Base-by-base conservation (phyloP, 2,329 filamentous ascomycete species). In the Cyanodermella asteris region DNA sequence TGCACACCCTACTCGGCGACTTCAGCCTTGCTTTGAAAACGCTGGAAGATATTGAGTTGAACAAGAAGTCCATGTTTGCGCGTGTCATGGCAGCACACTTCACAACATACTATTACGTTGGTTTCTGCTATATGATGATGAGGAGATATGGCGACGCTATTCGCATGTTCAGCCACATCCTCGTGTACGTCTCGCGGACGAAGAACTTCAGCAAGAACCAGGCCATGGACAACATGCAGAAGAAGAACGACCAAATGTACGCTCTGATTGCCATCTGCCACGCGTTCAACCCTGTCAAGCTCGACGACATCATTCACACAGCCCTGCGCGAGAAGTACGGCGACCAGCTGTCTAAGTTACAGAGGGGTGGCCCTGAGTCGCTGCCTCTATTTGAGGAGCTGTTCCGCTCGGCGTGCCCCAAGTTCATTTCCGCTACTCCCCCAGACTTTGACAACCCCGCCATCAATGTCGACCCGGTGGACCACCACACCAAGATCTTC, bases 71-170 rank as follows among this genome's bases (percentile, higher is more conserved):
- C 53, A 94, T 94, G 78, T 97, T 97, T 50, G 84, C 87, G 34
- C 78, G 87, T 38, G 87, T 97, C 50, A 94, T 97, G 87, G 84
- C 87, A 27, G 87, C 87, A 30, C 87, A 97, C 62, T 94, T 94
- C 61, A 93, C 84, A 39, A 97, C 87, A 37, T 97, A 94, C 69
- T 97, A 97, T 70, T 94, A 94, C 51, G 84, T 97, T 34, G 87
- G 87, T 40, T 97, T 97, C 70, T 91, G 80, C 39, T 97, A 97
- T 73, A 94, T 97, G 84, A 97, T 97, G 87, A 91, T 94, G 78
- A 81, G 87, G 59, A 78, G 87, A 49, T 97, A 97, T 51, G 78
- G 81, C 54, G 87, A 97, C 55, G 87, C 87, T 51, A 93, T 97
- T 59, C 81, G 84, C 64, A 91, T 93, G 74, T 97, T 97, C 71